Percentiles rank a stretch among this genome's conserved stretches.
These are phyloP conservation scores for Cladophialophora yegresii DNA, from an alignment of 2,329 filamentous ascomycete genomes.

Conservation along the genomic window DNA sequence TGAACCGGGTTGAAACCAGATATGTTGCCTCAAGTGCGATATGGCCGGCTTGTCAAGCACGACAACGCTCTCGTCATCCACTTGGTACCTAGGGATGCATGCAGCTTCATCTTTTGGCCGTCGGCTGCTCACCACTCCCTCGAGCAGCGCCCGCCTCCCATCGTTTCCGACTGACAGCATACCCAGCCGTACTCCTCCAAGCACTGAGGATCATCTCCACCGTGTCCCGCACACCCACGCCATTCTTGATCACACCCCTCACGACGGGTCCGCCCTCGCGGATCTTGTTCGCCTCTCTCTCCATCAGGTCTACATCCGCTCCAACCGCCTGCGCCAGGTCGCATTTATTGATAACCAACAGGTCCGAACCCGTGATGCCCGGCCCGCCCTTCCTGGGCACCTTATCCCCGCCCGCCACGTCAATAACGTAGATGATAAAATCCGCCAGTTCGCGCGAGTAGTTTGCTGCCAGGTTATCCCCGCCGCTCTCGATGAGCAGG, in stretches of 20 bases:
- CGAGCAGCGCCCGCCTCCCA: conserved; percentile 47
- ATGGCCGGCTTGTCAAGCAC: not conserved
- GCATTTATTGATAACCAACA: conserved; percentile 96
- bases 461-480: conserved; percentile 96
- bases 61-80: not conserved
- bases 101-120: conserved; percentile 12
- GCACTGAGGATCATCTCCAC: conserved; percentile 84
- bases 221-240: conserved; percentile 80
- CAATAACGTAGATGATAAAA: conserved; percentile 98
- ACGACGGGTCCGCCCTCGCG: conserved; percentile 92
- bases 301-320: conserved; percentile 90
- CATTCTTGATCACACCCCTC: conserved; percentile 96
- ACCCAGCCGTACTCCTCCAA: conserved; percentile 86
- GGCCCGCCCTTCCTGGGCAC: conserved; percentile 93
- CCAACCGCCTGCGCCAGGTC: conserved; percentile 89
- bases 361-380: conserved; percentile 92
- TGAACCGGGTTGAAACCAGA: not conserved
- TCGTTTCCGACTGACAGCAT: conserved; percentile 47
- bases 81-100: conserved; percentile 20
- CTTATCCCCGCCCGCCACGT: conserved; percentile 95
- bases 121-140: conserved; percentile 37
- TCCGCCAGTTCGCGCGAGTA: conserved; percentile 94
- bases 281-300: conserved; percentile 90
- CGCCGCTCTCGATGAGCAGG: conserved; percentile 90
- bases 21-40: not conserved